Evolutionary conservation across 805 yeast genomes (phyloP).

Genomic region (Cyberlindnera maritima): DNA sequence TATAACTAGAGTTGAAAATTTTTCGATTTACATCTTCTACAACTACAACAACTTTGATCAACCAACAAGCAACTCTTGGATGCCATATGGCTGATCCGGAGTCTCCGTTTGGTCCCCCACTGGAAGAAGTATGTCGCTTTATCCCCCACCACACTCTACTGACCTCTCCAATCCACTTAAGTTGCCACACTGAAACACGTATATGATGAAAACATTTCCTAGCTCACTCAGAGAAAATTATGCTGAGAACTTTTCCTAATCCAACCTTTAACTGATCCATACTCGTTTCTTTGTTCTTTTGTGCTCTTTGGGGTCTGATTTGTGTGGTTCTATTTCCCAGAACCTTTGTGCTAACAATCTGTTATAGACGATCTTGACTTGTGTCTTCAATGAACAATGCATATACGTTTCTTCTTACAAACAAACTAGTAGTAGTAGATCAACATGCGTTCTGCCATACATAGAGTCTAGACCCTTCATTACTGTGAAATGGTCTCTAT

Average conservation of each 20-base stretch:
- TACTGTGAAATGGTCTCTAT: no score
- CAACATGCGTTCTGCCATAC: no score
- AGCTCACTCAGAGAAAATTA: conserved; percentile 26
- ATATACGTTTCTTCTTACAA: no score
- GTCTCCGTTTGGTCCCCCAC: no score
- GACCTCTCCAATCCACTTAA: neutral
- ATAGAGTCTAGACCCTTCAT: no score
- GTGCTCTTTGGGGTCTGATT: neutral
- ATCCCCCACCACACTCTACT: neutral
- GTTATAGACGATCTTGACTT: no score
- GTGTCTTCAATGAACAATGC: no score
- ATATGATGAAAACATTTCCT: conserved; percentile 25
- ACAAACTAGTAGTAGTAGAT: no score
- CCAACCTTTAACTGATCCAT: conserved; percentile 17
- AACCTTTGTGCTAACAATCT: neutral
- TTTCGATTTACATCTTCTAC: neutral
- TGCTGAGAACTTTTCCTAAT: conserved; percentile 20
- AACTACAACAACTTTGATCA: neutral
- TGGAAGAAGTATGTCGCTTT: no score
- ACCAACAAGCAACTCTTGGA: no score
- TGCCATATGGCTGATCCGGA: no score
- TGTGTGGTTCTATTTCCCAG: neutral
- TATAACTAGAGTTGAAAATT: neutral
- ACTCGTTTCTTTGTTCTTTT: neutral
- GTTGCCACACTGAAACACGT: neutral